A percentile compares a stretch with the other conserved stretches of the same genome.
Evolutionary conservation across 176 grass and related monocot genomes (phyloP).

Genomic region (Carex kokanica): DNA sequence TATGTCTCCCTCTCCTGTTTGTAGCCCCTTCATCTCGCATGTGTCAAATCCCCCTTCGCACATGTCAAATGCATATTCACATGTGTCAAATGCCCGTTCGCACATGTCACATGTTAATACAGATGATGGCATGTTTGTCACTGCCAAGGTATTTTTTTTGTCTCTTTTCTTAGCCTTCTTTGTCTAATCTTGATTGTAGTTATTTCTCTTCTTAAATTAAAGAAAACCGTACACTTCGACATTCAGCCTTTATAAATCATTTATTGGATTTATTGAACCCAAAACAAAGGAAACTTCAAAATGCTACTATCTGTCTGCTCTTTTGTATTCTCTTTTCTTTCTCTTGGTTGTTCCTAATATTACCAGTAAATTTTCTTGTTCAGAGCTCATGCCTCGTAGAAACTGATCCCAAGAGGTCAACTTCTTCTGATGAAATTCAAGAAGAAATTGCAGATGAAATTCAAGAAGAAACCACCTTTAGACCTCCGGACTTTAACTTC

Average conservation of each 20-base stretch:
- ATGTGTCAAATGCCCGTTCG: neutral
- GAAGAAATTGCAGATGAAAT: no score
- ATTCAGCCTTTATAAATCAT: neutral
- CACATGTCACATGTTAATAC: neutral
- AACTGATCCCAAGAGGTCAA: constrained; percentile 8
- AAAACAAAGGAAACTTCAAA: neutral
- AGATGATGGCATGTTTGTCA: constrained; percentile 14
- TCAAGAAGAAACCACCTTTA: neutral
- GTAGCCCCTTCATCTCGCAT: constrained; percentile 48
- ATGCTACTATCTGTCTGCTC: neutral
- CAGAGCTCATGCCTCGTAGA: constrained; percentile 12
- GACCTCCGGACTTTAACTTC: neutral
- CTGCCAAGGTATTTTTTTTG: neutral
- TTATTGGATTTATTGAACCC: neutral
- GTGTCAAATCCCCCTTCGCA: neutral
- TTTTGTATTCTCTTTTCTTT: neutral
- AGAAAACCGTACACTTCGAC: neutral
- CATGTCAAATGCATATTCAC: neutral
- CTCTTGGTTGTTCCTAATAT: neutral
- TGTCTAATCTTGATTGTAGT: neutral
- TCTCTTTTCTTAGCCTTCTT: neutral
- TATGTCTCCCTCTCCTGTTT: constrained; percentile 62
- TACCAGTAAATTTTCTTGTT: constrained; percentile 4
- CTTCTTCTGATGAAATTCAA: constrained; percentile 13
- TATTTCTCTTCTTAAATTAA: neutral